Conservation (phyloP, 805 yeast species). For the Myxozyma kluyveri region DNA sequence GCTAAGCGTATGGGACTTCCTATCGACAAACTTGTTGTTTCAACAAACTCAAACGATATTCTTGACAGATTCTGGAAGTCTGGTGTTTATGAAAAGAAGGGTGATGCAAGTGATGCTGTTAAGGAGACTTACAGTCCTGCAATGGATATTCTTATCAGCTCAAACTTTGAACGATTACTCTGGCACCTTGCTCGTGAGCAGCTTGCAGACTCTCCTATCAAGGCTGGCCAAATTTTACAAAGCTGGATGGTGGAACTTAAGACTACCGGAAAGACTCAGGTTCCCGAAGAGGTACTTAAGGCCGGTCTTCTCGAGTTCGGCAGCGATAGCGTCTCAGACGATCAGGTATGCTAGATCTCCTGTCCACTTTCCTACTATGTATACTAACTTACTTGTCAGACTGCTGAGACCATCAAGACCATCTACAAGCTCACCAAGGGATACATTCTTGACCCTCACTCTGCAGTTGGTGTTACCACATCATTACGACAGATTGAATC, state of each 20-base stretch:
- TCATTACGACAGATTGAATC: conserved; percentile 57
- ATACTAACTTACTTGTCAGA: too few species aligned
- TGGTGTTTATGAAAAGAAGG: conserved; percentile 73
- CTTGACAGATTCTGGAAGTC: conserved; percentile 86
- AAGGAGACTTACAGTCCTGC: conserved; percentile 95
- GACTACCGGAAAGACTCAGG: conserved; percentile 70
- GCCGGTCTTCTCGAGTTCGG: conserved; percentile 69
- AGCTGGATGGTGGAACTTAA: conserved; percentile 79
- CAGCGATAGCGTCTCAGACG: conserved; percentile 76
- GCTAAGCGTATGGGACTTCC: conserved; percentile 97
- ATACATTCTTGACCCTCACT: conserved; percentile 92
- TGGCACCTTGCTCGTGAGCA: conserved; percentile 89
- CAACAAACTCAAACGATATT: conserved; percentile 94
- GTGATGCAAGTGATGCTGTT: conserved; percentile 60
- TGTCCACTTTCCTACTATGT: neutral
- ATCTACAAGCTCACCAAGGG: conserved; percentile 54
- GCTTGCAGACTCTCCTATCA: conserved; percentile 52
- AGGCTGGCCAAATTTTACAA: conserved; percentile 72
- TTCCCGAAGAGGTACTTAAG: conserved; percentile 58
- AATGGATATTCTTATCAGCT: conserved; percentile 94
- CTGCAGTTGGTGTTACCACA: conserved; percentile 90
- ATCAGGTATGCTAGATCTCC: too few species aligned
- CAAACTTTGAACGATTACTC: conserved; percentile 92
- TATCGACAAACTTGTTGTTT: conserved; percentile 78
- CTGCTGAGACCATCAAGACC: conserved; percentile 71